Evolutionary conservation across 768 basidiomycete species (phyloP).

Genomic region (Hericium alpestre): DNA sequence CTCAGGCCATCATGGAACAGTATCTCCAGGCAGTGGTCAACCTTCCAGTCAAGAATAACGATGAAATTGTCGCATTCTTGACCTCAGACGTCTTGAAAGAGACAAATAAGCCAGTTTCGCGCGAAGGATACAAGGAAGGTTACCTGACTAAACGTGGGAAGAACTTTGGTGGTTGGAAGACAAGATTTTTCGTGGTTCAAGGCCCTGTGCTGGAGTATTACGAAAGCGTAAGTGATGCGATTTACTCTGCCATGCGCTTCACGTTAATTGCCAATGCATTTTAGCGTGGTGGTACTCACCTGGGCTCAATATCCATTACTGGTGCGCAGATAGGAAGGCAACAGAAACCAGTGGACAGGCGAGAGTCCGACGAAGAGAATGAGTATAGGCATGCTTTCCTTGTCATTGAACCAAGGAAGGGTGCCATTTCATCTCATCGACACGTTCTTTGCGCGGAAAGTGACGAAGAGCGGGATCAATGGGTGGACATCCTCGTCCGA

Average conservation of each 20-base stretch:
- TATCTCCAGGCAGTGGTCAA: slow-evolving; percentile 80
- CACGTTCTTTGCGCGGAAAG: slow-evolving; percentile 97
- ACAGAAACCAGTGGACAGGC: slow-evolving; percentile 47
- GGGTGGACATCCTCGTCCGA: slow-evolving; percentile 89
- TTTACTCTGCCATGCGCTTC: not conserved
- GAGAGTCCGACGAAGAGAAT: slow-evolving; percentile 69
- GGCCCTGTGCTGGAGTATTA: slow-evolving; percentile 90
- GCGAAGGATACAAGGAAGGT: slow-evolving; percentile 84
- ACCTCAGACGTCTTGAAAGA: slow-evolving; percentile 80
- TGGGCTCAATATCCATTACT: slow-evolving; percentile 85
- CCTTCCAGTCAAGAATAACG: slow-evolving; percentile 76
- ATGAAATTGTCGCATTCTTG: slow-evolving; percentile 86
- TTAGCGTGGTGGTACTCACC: slow-evolving; percentile 80
- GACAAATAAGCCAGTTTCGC: slow-evolving; percentile 64
- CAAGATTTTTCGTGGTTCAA: slow-evolving; percentile 87
- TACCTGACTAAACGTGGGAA: slow-evolving; percentile 94
- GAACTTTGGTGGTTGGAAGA: slow-evolving; percentile 98
- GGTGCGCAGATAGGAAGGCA: slow-evolving; percentile 95
- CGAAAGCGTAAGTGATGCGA: slow-evolving; percentile 66
- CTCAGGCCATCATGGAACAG: slow-evolving; percentile 62
- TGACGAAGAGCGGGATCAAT: slow-evolving; percentile 83
- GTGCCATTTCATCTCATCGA: slow-evolving; percentile 57
- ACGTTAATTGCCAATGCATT: not conserved
- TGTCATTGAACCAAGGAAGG: slow-evolving; percentile 81
- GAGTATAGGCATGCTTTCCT: slow-evolving; percentile 96